Evolutionary conservation across 805 yeast species (phyloP).

Genomic region (Candida alai): DNA sequence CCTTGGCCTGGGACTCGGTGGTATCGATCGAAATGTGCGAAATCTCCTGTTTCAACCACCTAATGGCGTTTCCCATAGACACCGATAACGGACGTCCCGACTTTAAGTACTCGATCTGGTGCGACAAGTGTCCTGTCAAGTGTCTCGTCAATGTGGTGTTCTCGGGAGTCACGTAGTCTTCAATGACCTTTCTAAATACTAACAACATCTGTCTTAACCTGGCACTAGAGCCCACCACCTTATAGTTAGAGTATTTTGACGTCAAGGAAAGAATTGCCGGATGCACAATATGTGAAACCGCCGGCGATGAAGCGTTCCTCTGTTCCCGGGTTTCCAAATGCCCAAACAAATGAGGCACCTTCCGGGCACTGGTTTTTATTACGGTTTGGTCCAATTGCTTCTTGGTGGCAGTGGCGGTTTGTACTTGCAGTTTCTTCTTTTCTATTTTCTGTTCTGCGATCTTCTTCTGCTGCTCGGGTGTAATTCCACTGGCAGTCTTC

Average conservation of each 20-base stretch:
- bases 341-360: constrained; percentile 64
- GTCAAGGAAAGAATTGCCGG: constrained; percentile 79
- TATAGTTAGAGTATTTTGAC: constrained; percentile 75
- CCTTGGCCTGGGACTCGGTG: constrained; percentile 65
- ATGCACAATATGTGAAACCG: constrained; percentile 70
- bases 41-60: constrained; percentile 95
- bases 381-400: constrained; percentile 52
- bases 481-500: constrained; percentile 63
- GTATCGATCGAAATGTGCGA: constrained; percentile 74
- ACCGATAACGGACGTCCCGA: constrained; percentile 88
- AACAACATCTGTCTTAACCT: constrained; percentile 81
- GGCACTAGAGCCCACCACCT: constrained; percentile 84
- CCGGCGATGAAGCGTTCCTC: constrained; percentile 55
- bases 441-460: constrained; percentile 41
- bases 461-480: constrained; percentile 42
- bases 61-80: constrained; percentile 95
- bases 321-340: constrained; percentile 80
- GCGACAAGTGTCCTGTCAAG: constrained; percentile 80
- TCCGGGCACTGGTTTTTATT: constrained; percentile 33
- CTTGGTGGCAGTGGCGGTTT: constrained; percentile 41
- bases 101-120: constrained; percentile 89
- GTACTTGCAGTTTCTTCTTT: constrained; percentile 32
- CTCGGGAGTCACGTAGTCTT: constrained; percentile 78
- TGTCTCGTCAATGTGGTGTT: constrained; percentile 85
- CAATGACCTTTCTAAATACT: constrained; percentile 76